Percentiles rank a stretch among this genome's conserved stretches.
Evolutionary conservation across 371 early-diverging fungal species (phyloP).

Genomic region (Haplosporangium sp.): DNA sequence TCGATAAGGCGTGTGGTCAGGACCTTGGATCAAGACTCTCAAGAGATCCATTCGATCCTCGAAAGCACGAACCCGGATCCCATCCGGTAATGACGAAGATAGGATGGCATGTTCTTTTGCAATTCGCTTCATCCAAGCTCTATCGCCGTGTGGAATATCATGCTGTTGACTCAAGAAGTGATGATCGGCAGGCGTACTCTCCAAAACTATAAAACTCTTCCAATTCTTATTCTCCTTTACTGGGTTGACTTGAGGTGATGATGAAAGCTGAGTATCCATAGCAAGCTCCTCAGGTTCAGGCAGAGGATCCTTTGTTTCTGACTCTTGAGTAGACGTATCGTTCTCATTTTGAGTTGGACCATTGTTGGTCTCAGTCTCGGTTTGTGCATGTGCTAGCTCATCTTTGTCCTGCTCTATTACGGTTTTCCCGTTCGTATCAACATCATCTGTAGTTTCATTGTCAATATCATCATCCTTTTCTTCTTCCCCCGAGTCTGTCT

Average conservation of each 20-base stretch:
- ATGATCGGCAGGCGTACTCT: constrained; percentile 44
- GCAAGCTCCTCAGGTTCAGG: constrained; percentile 23
- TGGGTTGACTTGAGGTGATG: not conserved
- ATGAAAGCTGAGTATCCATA: not conserved
- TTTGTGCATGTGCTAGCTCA: not conserved
- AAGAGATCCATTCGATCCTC: constrained; percentile 64
- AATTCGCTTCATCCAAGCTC: constrained; percentile 40
- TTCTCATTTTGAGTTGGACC: not conserved
- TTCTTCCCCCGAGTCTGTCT: constrained; percentile 47
- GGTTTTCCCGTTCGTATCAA: constrained; percentile 16
- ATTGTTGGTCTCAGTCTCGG: not conserved
- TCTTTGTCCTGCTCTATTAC: not conserved
- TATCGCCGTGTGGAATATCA: constrained; percentile 21
- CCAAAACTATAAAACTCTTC: constrained; percentile 48
- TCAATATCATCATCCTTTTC: not conserved
- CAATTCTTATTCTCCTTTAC: constrained; percentile 35
- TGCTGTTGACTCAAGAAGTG: constrained; percentile 24
- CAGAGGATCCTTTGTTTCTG: constrained; percentile 27
- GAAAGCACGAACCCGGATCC: constrained; percentile 64
- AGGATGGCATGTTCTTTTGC: constrained; percentile 51
- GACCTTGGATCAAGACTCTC: constrained; percentile 61
- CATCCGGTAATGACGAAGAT: constrained; percentile 52
- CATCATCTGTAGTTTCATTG: constrained; percentile 30
- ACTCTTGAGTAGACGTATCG: constrained; percentile 4
- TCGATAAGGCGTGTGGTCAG: constrained; percentile 62